Evolutionary conservation across 148 eudicot genomes (phyloP).

Genomic region (Suaeda aralocaspica): DNA sequence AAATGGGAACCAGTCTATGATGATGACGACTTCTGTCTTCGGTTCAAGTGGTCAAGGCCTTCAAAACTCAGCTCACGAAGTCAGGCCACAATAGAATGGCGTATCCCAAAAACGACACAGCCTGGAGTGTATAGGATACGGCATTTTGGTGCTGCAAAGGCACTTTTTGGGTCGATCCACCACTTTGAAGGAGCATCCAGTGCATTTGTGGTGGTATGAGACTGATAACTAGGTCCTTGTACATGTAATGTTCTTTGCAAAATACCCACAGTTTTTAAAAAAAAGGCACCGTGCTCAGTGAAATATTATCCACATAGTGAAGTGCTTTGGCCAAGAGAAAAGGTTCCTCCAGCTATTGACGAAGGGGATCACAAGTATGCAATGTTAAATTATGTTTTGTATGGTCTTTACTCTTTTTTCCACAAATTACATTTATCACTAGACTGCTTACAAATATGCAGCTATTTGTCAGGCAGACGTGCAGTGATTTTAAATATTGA

Average conservation of each 20-base stretch:
- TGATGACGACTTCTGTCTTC: slow-evolving; percentile 84
- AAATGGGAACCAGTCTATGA: slow-evolving; percentile 77
- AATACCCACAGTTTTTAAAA: no score
- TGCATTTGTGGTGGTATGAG: slow-evolving; percentile 69
- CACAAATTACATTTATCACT: not conserved
- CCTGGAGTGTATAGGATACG: slow-evolving; percentile 74
- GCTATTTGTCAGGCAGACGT: not conserved
- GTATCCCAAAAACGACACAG: slow-evolving; percentile 53
- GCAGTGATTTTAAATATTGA: not conserved
- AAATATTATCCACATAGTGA: not conserved
- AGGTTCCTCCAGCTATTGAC: not conserved
- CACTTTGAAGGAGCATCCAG: slow-evolving; percentile 80
- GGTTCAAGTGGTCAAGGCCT: slow-evolving; percentile 80
- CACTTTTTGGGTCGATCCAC: slow-evolving; percentile 50
- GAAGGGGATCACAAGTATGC: not conserved
- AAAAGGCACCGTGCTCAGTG: not conserved
- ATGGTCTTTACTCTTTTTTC: not conserved
- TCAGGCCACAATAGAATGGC: slow-evolving; percentile 76
- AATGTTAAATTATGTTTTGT: not conserved
- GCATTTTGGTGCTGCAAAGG: slow-evolving; percentile 85
- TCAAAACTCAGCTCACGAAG: slow-evolving; percentile 60
- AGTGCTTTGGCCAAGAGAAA: not conserved
- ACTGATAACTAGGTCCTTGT: slow-evolving; percentile 1
- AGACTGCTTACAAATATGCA: not conserved
- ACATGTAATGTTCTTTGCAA: not conserved